Conservation (phyloP, 2,329 filamentous ascomycete genomes). For the Scedosporium boydii region DNA sequence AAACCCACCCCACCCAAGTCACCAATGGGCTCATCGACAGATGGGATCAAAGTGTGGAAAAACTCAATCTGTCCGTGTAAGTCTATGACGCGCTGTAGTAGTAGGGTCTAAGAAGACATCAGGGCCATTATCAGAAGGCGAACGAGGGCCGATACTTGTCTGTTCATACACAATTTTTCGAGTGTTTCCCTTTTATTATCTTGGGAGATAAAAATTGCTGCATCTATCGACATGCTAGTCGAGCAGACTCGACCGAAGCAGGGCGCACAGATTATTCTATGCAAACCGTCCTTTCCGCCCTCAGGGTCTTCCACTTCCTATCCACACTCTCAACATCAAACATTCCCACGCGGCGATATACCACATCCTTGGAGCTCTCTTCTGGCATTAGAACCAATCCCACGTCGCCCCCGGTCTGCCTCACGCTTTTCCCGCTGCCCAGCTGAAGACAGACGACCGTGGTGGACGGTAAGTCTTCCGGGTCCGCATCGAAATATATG, state of each 20-base stretch:
- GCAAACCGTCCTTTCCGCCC: background rate
- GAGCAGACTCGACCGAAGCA: too few relatives aligned
- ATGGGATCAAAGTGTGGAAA: too few relatives aligned
- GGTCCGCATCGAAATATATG: background rate
- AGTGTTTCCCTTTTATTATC: too few relatives aligned
- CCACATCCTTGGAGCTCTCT: background rate
- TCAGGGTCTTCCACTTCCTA: background rate
- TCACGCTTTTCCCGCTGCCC: background rate
- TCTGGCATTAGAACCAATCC: background rate
- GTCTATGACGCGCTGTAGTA: too few relatives aligned
- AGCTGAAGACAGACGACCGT: background rate
- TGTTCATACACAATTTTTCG: too few relatives aligned
- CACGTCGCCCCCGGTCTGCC: background rate
- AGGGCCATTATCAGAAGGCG: too few relatives aligned
- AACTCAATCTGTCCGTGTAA: too few relatives aligned
- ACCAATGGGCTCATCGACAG: too few relatives aligned
- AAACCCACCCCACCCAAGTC: too few relatives aligned
- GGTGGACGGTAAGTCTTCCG: background rate
- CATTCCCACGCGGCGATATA: background rate
- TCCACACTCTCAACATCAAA: background rate
- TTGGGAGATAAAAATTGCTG: too few relatives aligned
- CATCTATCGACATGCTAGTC: background rate
- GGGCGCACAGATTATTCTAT: background rate
- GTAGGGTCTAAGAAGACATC: too few relatives aligned
- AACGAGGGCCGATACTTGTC: too few relatives aligned